phyloP scores from a whole-genome alignment of 352 stramenopile species.

The Poterioochromonas sp. region DNA sequence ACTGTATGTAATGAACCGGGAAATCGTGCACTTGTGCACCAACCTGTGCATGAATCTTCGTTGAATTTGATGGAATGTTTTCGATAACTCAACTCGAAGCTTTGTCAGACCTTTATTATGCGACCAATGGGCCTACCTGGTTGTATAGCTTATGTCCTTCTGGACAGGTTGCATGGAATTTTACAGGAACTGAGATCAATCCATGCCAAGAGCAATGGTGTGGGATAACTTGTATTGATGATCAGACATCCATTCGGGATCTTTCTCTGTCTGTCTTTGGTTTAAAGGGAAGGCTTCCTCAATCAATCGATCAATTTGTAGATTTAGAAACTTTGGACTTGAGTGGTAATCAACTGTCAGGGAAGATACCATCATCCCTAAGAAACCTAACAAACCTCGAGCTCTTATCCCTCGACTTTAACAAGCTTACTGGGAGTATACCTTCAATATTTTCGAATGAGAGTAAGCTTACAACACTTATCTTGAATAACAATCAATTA shows the following conservation, averaged over 20 bases:
- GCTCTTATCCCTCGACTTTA: not conserved
- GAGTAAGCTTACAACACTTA: not conserved
- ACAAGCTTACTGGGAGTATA: not conserved
- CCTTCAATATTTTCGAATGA: not conserved
- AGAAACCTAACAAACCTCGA: not conserved
- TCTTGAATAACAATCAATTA: not conserved
- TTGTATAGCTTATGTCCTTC: too few species aligned
- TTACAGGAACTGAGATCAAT: too few species aligned
- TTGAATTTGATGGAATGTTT: too few species aligned
- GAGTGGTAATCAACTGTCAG: not conserved
- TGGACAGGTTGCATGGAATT: too few species aligned
- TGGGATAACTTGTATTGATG: too few species aligned
- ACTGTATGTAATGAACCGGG: too few species aligned
- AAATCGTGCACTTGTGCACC: too few species aligned
- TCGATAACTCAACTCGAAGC: too few species aligned
- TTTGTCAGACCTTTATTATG: too few species aligned
- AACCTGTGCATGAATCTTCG: too few species aligned
- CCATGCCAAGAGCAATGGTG: too few species aligned
- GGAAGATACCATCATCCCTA: not conserved
- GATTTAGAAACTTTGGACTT: not conserved
- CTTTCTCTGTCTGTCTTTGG: conserved; percentile 28
- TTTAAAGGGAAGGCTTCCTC: not conserved
- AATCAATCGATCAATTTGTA: not conserved
- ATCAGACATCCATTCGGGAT: not conserved
- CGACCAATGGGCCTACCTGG: too few species aligned